Evolutionary conservation across 2,329 filamentous ascomycete species (phyloP).

Genomic region (Rachicladosporium sp.): DNA sequence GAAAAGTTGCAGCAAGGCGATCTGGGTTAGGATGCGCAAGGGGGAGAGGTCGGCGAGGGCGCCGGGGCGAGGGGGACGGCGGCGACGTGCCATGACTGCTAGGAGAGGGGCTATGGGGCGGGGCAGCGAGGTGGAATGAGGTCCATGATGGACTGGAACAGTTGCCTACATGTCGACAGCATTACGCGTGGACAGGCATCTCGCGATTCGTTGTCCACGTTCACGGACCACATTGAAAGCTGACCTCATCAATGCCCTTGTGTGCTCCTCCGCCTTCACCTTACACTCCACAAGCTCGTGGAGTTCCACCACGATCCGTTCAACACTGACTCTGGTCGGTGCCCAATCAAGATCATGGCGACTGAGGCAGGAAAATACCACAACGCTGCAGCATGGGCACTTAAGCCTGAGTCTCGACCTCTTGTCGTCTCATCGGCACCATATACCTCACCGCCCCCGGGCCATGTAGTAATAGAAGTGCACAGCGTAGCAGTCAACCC

Average conservation of each 20-base stretch:
- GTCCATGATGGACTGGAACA: too few species aligned
- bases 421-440: slow-evolving; percentile 26
- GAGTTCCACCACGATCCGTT: too few species aligned
- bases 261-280: too few species aligned
- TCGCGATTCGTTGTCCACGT: too few species aligned
- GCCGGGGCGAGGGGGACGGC: slow-evolving; percentile 52
- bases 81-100: slow-evolving; percentile 41
- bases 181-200: too few species aligned
- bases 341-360: background rate
- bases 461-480: slow-evolving; percentile 30
- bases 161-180: too few species aligned
- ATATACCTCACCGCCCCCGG: slow-evolving; percentile 22
- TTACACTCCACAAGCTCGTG: too few species aligned
- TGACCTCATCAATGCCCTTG: too few species aligned
- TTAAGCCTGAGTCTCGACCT: slow-evolving; percentile 19
- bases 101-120: too few species aligned
- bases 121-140: too few species aligned
- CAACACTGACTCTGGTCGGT: too few species aligned
- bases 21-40: slow-evolving; percentile 54
- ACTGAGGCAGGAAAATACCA: slow-evolving; percentile 1
- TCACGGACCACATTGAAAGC: too few species aligned
- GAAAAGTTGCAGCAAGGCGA: slow-evolving; percentile 49
- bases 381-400: slow-evolving; percentile 26
- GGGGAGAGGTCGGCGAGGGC: slow-evolving; percentile 55
- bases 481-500: slow-evolving; percentile 31